Evolutionary conservation across 2,329 filamentous ascomycete species (phyloP), one percentile per base, ranked within the genome.

Genomic region (Venturia effusa): DNA sequence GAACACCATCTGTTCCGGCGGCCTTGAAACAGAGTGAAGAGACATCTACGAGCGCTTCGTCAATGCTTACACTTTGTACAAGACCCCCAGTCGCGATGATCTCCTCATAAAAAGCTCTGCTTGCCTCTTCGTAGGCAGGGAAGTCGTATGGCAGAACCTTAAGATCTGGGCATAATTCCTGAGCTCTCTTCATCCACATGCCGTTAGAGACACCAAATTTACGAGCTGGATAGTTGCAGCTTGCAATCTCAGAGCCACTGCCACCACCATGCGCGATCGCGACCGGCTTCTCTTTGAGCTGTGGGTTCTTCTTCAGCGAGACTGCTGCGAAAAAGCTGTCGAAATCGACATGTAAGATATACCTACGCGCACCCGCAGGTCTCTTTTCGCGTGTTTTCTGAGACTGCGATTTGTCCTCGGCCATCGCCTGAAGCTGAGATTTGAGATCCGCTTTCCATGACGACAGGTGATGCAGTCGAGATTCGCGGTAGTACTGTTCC

Each of bases 261-360:
- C 64, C 64, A 55, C 83, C 83, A 4, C 93, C 89, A 71, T 99
- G 94, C 4, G 94, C 93, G 40, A 99, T 89, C 0, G 90, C 94
- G 1, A 88, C 86, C 0, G 95, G 94, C 71, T 92, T 93, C 61
- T 89, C 86, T 45, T 81, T 78, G 66, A 84, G 87, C 24, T 95
- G 85, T 0, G 93, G 92, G 30, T 86, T 81, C 63, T 86, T 88
- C 69, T 92, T 91, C 22, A 88, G 75, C 0, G 94, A 97, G 0
- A 99, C 90, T 0, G 95, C 90, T 65, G 92, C 96, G 75, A 99
- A 99, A 77, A 99, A 99, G 74, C 92, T 94, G 76, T 99, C 95
- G 73, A 99, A 99, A 72, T 99, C 94, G 37, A 99, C 91, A 70
- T 99, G 94, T 71, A 99, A 84, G 62, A 99, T 83, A 70, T 97